Evolutionary conservation across 306 rosid species (phyloP).

Genomic region (Lupinus albus): DNA sequence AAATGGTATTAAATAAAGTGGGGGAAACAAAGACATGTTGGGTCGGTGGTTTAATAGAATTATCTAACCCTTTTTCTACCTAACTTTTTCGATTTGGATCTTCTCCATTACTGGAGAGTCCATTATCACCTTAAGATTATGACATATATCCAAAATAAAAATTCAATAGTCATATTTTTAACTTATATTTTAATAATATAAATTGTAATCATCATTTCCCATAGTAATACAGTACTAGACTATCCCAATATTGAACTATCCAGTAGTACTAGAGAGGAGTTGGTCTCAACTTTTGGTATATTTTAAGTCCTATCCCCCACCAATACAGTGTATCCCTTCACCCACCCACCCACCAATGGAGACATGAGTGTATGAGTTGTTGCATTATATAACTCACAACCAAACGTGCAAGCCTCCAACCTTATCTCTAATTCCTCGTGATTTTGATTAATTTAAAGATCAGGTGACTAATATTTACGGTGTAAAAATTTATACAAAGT

Average conservation of each 20-base stretch:
- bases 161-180: too few relatives aligned
- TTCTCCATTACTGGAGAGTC: too few relatives aligned
- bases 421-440: neutral
- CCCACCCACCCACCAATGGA: neutral
- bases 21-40: neutral
- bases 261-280: too few relatives aligned
- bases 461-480: constrained; percentile 13
- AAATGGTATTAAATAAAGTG: neutral
- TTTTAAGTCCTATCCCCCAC: constrained; percentile 13
- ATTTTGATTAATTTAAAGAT: constrained; percentile 26
- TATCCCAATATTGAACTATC: too few relatives aligned
- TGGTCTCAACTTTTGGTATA: neutral
- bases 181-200: too few relatives aligned
- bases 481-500: too few relatives aligned
- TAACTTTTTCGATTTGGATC: too few relatives aligned
- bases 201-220: too few relatives aligned
- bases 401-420: constrained; percentile 32
- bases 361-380: constrained; percentile 8
- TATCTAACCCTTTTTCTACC: neutral
- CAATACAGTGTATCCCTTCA: neutral
- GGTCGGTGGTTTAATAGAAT: neutral
- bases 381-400: constrained; percentile 4
- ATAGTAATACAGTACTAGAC: too few relatives aligned
- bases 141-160: too few relatives aligned
- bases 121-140: too few relatives aligned